Percentiles rank a stretch among this genome's conserved stretches.
Evolutionary conservation across 2,329 filamentous ascomycete species (phyloP).

Genomic region (Colletotrichum sp.): DNA sequence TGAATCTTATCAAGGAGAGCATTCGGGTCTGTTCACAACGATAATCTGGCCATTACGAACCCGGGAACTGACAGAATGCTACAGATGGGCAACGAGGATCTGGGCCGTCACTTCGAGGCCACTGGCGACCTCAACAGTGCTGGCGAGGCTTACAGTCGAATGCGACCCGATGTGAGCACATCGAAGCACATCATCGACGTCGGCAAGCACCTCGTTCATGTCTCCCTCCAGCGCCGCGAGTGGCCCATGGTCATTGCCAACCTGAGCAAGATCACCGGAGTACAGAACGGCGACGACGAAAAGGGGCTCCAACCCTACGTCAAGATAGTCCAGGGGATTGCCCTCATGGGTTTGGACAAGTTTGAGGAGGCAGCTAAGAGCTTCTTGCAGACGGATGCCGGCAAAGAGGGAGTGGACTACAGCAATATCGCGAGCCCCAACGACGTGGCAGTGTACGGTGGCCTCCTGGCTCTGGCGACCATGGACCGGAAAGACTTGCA

Average conservation of each 20-base stretch:
- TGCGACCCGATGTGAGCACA: constrained; percentile 90
- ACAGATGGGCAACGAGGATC: constrained; percentile 93
- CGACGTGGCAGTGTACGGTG: constrained; percentile 91
- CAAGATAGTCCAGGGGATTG: constrained; percentile 57
- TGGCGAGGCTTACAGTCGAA: constrained; percentile 79
- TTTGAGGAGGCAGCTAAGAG: constrained; percentile 69
- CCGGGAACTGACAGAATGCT: constrained; percentile 6
- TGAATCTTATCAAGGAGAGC: constrained; percentile 96
- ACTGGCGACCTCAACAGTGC: constrained; percentile 78
- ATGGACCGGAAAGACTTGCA: constrained; percentile 84
- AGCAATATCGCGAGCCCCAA: constrained; percentile 80
- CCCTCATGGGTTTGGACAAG: constrained; percentile 49
- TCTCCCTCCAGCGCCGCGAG: constrained; percentile 77
- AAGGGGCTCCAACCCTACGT: constrained; percentile 56
- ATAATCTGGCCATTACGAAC: background rate
- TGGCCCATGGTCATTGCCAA: constrained; percentile 72
- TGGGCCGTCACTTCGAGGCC: constrained; percentile 82
- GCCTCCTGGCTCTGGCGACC: constrained; percentile 85
- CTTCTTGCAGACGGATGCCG: constrained; percentile 68
- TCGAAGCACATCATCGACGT: constrained; percentile 85
- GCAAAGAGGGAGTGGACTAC: constrained; percentile 50
- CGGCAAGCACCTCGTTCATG: constrained; percentile 76
- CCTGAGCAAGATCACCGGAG: constrained; percentile 66
- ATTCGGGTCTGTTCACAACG: constrained; percentile 70
- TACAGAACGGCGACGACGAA: constrained; percentile 50